Conservation (phyloP, 805 yeast species). For the Ogataea salicorniae region DNA sequence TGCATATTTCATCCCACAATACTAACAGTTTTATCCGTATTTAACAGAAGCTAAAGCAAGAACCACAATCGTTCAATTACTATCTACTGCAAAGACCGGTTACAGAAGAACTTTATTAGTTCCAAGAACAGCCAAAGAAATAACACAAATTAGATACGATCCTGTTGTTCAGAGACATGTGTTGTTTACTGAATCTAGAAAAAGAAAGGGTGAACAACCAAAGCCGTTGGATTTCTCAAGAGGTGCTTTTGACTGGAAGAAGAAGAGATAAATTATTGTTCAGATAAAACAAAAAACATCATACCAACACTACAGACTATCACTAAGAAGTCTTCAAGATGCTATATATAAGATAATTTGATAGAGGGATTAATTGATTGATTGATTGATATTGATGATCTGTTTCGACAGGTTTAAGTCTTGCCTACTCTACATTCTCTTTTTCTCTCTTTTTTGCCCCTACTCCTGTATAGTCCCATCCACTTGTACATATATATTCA, state of each 20-base stretch:
- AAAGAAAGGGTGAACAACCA: slow-evolving; percentile 63
- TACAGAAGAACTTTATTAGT: slow-evolving; percentile 73
- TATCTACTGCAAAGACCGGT: slow-evolving; percentile 90
- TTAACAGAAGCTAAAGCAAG: slow-evolving; percentile 61
- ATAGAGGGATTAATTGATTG: too few relatives aligned
- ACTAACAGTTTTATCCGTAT: background rate
- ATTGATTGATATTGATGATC: too few relatives aligned
- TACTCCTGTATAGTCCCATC: too few relatives aligned
- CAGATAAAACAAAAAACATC: background rate
- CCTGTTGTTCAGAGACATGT: slow-evolving; percentile 89
- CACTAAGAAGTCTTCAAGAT: too few relatives aligned
- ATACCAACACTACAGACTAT: too few relatives aligned
- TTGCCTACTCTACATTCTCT: too few relatives aligned
- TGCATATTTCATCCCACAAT: background rate
- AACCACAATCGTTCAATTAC: slow-evolving; percentile 75
- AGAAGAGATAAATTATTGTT: slow-evolving; percentile 17
- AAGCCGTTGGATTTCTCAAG: slow-evolving; percentile 46
- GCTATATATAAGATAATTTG: too few relatives aligned
- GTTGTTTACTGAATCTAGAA: slow-evolving; percentile 80
- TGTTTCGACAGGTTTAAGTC: too few relatives aligned
- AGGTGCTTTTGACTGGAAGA: slow-evolving; percentile 34
- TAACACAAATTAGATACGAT: slow-evolving; percentile 81
- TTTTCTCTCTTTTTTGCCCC: too few relatives aligned
- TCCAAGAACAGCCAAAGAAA: slow-evolving; percentile 75
- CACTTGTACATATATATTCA: too few relatives aligned